phyloP scores from a whole-genome alignment of 495 filamentous ascomycete genomes.

The Sphaerosporella brunnea region DNA sequence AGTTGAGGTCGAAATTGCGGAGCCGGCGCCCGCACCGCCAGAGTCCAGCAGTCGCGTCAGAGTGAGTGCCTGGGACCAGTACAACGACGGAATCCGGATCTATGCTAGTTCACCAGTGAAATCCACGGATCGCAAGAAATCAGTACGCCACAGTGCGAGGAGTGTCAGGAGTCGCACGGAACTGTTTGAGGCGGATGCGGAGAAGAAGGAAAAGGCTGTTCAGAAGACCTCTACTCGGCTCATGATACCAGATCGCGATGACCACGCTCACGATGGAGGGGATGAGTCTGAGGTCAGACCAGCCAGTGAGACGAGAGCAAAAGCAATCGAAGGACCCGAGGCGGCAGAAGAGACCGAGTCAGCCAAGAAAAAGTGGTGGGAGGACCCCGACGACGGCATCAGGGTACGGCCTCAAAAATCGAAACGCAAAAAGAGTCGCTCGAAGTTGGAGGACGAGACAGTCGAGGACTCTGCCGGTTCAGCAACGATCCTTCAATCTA shows the following conservation, averaged over 20 bases:
- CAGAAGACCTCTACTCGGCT: no score
- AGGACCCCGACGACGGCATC: conserved; percentile 19
- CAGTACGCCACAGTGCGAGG: conserved; percentile 22
- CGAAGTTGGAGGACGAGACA: neutral
- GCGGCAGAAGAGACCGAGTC: conserved; percentile 14
- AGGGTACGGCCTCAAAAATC: conserved; percentile 19
- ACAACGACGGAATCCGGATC: conserved; percentile 24
- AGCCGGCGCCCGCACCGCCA: conserved; percentile 1
- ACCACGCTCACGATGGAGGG: no score
- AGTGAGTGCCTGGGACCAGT: conserved; percentile 21
- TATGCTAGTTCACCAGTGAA: conserved; percentile 19
- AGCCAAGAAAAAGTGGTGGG: conserved; percentile 17
- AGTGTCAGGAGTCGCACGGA: conserved; percentile 22
- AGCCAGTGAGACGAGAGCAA: no score
- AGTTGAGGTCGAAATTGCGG: conserved; percentile 2
- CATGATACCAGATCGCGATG: no score
- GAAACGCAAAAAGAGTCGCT: conserved; percentile 14
- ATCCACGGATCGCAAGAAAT: conserved; percentile 14
- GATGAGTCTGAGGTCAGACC: no score
- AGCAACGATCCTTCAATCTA: neutral
- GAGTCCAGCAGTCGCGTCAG: conserved; percentile 11
- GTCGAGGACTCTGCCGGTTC: neutral
- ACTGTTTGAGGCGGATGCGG: conserved; percentile 23
- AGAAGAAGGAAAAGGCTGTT: no score
- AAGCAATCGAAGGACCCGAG: conserved; percentile 17